phyloP scores from a whole-genome alignment of 108 stramenopile species.

The Cyclotella cryptica region DNA sequence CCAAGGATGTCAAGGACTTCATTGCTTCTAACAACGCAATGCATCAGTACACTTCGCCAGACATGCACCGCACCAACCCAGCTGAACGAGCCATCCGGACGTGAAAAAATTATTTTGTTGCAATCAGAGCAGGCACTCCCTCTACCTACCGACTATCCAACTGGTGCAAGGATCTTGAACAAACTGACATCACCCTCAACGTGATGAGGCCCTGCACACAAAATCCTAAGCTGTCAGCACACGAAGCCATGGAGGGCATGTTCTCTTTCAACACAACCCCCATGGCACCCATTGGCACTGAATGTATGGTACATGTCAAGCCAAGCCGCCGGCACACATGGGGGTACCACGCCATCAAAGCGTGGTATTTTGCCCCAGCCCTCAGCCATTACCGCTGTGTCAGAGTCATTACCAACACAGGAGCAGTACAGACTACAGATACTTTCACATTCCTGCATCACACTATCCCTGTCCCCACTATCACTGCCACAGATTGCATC shows the following conservation, averaged over 20 bases:
- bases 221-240: background rate
- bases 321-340: background rate
- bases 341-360: background rate
- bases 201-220: background rate
- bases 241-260: background rate
- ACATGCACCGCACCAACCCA: background rate
- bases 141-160: background rate
- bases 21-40: background rate
- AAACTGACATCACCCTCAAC: background rate
- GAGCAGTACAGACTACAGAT: too few relatives aligned
- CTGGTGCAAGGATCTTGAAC: background rate
- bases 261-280: background rate
- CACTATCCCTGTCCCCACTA: too few relatives aligned
- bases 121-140: background rate
- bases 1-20: background rate
- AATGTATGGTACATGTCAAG: background rate
- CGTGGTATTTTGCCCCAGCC: background rate
- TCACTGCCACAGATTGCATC: too few relatives aligned
- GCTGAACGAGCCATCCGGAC: background rate
- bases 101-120: background rate
- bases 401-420: background rate
- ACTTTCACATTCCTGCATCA: too few relatives aligned
- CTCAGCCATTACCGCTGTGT: background rate
- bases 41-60: background rate
- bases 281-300: background rate